A percentile compares a stretch with the other conserved stretches of the same genome.
Conservation (phyloP, 2,329 filamentous ascomycete species). For the Chaetomiaceae sp. region DNA sequence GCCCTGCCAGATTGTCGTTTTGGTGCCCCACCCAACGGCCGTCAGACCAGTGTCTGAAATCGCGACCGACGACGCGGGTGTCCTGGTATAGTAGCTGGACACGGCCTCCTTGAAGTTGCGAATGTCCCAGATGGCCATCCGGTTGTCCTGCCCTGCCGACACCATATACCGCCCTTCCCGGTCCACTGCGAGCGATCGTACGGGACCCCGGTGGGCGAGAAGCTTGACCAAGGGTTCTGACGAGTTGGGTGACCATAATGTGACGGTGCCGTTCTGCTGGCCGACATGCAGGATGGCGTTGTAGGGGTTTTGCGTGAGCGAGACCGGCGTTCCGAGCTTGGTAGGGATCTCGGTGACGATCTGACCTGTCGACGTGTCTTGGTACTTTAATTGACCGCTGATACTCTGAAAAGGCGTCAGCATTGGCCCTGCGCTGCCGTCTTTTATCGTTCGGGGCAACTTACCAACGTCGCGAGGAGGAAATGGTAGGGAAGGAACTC, state of each 20-base stretch:
- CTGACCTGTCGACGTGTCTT: constrained; percentile 90
- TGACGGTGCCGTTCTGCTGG: constrained; percentile 92
- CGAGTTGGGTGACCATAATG: constrained; percentile 91
- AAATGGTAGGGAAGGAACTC: constrained; percentile 97
- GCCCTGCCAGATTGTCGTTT: constrained; percentile 84
- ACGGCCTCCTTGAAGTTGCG: constrained; percentile 83
- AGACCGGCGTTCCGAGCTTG: constrained; percentile 74
- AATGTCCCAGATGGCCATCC: constrained; percentile 95
- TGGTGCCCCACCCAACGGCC: constrained; percentile 86
- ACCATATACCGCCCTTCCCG: constrained; percentile 94
- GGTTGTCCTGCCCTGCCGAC: constrained; percentile 80
- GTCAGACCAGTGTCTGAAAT: constrained; percentile 88
- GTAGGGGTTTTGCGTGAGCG: constrained; percentile 81
- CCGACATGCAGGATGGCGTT: constrained; percentile 91
- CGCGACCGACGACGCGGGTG: constrained; percentile 75
- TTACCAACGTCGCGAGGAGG: constrained; percentile 76
- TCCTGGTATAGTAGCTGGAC: constrained; percentile 77
- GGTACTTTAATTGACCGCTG: constrained; percentile 84
- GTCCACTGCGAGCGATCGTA: constrained; percentile 79
- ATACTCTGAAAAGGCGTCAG: constrained; percentile 52
- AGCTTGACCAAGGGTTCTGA: constrained; percentile 84
- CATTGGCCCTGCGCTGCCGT: background rate
- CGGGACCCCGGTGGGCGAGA: constrained; percentile 81
- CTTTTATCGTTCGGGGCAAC: constrained; percentile 30
- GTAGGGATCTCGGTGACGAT: constrained; percentile 82